Percentiles rank a stretch among this genome's conserved stretches.
Conservation (phyloP, 208 protist species). For the Porcisia hertigi region DNA sequence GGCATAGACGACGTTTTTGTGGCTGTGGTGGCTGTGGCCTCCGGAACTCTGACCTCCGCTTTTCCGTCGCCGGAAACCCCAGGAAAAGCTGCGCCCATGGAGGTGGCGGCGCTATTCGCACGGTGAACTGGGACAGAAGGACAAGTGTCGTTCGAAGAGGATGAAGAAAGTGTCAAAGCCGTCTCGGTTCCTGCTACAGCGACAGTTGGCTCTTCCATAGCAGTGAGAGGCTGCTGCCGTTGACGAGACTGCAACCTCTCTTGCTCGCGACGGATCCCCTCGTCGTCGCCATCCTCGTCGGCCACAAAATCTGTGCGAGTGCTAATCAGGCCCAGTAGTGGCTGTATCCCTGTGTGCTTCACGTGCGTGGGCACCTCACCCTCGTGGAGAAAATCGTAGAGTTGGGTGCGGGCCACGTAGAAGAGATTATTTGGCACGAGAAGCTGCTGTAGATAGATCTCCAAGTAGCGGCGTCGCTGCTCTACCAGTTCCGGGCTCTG, state of each 20-base stretch:
- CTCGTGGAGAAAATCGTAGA: constrained; percentile 85
- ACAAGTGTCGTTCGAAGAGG: background rate
- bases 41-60: background rate
- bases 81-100: background rate
- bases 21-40: background rate
- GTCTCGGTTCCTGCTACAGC: background rate
- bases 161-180: background rate
- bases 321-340: constrained; percentile 36
- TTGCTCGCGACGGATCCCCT: constrained; percentile 7
- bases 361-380: constrained; percentile 63
- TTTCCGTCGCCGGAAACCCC: background rate
- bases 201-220: background rate
- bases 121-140: background rate
- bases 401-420: constrained; percentile 59
- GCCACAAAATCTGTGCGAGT: constrained; percentile 10
- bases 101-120: background rate
- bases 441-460: constrained; percentile 88
- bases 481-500: constrained; percentile 81
- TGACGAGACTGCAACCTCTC: constrained; percentile 6
- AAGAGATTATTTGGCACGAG: constrained; percentile 78
- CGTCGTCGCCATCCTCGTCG: constrained; percentile 26
- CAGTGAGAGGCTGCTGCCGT: background rate
- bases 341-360: constrained; percentile 32
- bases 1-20: background rate
- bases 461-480: constrained; percentile 67